Base-by-base conservation (phyloP, 2,329 filamentous ascomycete genomes). In the Eurotiales sp. region DNA sequence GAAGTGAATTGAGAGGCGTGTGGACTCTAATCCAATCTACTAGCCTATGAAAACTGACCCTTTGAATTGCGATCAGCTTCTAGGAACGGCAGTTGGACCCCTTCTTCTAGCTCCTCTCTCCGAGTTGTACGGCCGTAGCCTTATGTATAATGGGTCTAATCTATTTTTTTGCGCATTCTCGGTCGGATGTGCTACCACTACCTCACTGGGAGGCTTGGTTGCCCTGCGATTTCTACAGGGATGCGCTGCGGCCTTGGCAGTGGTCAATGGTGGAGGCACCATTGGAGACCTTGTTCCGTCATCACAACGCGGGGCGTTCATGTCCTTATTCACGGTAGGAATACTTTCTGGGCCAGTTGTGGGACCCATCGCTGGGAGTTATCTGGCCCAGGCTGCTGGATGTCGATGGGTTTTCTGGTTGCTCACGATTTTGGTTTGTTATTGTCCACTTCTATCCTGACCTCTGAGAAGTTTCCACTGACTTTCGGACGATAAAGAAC, bases 51-150 rank as follows among this genome's bases (percentile, higher is more conserved):
- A n/a, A n/a, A n/a, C n/a, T n/a, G n/a, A n/a, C n/a, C n/a, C n/a
- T n/a, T n/a, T n/a, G n/a, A n/a, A n/a, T n/a, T n/a, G n/a, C n/a
- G n/a, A n/a, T n/a, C 25, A 27, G 25, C 66, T 85, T 2, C 65
- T 85, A 0, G 81, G 81, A 1, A 84, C 82, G 55, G 40, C 11
- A 5, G 10, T 84, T 19, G 81, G 82, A 0, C 82, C 82, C 1
- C 64, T 84, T 4, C 68, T 83, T 46, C 63, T 84, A 2, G 78
- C 80, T 1, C 81, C 81, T 0, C 59, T 84, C 41, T 80, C 76
- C 1, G 85, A 88, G 62, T 77, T 86, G 48, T 86, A 85, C 60
- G 85, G 85, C 1, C 76, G 85, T 1, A 66, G 80, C 3, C 65
- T 74, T 1, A 66, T 76, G 1, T 77, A 75, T 51, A 57, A 77